A percentile compares a stretch with the other conserved stretches of the same genome.
Evolutionary conservation across 2,329 filamentous ascomycete genomes (phyloP).

Genomic region (Cordyceps cicadae): DNA sequence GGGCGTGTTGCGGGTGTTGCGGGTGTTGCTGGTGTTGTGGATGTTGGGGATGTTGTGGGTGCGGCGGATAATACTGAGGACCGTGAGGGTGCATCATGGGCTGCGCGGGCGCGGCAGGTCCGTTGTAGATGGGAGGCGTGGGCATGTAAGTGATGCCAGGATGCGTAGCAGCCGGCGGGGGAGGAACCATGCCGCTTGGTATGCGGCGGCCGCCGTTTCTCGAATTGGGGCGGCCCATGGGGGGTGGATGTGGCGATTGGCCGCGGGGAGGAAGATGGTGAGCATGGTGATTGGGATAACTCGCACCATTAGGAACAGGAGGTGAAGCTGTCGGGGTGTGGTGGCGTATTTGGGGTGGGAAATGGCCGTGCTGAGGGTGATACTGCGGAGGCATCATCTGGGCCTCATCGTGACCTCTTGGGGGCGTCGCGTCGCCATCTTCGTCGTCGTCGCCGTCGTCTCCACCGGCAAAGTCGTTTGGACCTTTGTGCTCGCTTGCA

Average conservation of each 20-base stretch:
- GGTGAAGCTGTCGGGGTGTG: conserved; percentile 80
- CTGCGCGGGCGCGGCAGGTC: conserved; percentile 35
- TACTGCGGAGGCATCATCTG: conserved; percentile 64
- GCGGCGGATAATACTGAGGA: conserved; percentile 25
- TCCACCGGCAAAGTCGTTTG: conserved; percentile 80
- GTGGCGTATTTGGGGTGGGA: conserved; percentile 70
- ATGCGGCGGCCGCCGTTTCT: conserved; percentile 70
- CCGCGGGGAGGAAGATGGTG: conserved; percentile 47
- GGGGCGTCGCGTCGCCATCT: conserved; percentile 59
- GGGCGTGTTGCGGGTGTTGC: conserved; percentile 11
- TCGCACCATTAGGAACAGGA: conserved; percentile 70
- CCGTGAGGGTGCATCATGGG: conserved; percentile 30
- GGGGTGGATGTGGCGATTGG: conserved; percentile 71
- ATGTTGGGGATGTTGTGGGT: conserved; percentile 18
- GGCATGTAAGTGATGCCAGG: conserved; percentile 73
- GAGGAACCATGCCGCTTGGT: conserved; percentile 64
- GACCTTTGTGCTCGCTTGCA: conserved; percentile 93
- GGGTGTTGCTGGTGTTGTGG: too few species aligned
- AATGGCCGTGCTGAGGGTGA: conserved; percentile 60
- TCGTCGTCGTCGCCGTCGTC: conserved; percentile 81
- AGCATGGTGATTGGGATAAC: conserved; percentile 48
- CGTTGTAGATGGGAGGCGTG: conserved; percentile 78
- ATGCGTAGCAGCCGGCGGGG: conserved; percentile 42
- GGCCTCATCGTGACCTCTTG: conserved; percentile 52
- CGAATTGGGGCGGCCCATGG: conserved; percentile 53